Evolutionary conservation across 768 basidiomycete species (phyloP), one percentile per base, ranked within the genome.

Genomic region (Favolaschia claudopus): DNA sequence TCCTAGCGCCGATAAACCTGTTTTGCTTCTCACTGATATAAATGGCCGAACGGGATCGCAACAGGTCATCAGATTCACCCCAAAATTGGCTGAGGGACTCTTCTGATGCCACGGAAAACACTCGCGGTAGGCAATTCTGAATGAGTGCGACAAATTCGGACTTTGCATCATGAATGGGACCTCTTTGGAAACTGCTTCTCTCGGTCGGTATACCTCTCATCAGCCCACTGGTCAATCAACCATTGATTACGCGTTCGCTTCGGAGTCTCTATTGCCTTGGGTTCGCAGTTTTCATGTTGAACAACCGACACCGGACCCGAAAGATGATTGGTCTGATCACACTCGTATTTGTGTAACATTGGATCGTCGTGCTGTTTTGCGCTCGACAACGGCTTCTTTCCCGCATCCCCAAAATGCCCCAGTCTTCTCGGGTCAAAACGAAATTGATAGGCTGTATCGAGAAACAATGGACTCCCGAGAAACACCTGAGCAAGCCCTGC

Each of bases 201-300:
- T 45, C 2, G 54, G 54, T 14, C 33, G 54, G 17, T 47, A n/a
- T 19, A 56, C 54, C 1, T 56, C 54, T 2, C 40, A n/a, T 17
- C 54, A 56, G 25, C 45, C 45, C 5, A 15, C 12, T 12, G 44
- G 45, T 6, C 7, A 44, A 6, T 56, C 54, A 8, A 47, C 36
- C 17, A 56, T 56, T 39, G 54, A 56, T 29, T 56, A 46, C 14
- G 54, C 44, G 9, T 38, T 56, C 7, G 43, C 24, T 24, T 56
- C 54, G 2, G 20, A 37, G 15, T 20, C 13, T 13, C 33, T 55
- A 9, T 10, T 55, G 12, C 33, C 53, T 1, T 9, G 25, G 12
- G 33, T 55, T 5, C 15, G 20, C 24, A 10, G 39, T 12, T 31
- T 55, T 14, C 53, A 55, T 20, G 29, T 55, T 19, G 53, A 55